Conservation (phyloP, 2,329 filamentous ascomycete species). For the Phialocephala subalpina region DNA sequence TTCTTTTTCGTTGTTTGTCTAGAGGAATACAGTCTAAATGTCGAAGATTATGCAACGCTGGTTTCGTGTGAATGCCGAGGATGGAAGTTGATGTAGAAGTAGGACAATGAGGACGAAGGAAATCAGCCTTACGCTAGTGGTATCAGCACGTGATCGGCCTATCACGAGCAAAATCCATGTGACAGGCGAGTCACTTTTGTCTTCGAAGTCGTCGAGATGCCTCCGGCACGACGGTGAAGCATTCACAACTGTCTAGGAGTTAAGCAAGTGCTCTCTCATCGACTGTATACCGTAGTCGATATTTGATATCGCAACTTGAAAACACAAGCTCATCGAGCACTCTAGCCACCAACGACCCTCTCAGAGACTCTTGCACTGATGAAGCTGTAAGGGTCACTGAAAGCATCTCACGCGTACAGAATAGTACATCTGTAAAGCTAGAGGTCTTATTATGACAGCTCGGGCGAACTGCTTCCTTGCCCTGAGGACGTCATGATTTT, state of each 20-base stretch:
- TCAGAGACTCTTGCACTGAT: too few relatives aligned
- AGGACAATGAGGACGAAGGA: not conserved
- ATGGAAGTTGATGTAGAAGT: not conserved
- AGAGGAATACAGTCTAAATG: not conserved
- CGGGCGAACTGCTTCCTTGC: too few relatives aligned
- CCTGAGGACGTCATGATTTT: too few relatives aligned
- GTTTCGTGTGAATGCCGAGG: not conserved
- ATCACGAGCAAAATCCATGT: not conserved
- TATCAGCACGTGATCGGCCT: not conserved
- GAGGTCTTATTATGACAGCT: too few relatives aligned
- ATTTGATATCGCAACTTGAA: not conserved
- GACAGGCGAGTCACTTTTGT: not conserved
- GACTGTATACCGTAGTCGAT: not conserved
- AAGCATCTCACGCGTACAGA: too few relatives aligned
- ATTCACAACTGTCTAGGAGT: not conserved
- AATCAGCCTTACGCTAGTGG: slow-evolving; percentile 1
- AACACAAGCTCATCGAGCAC: too few relatives aligned
- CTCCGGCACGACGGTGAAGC: not conserved
- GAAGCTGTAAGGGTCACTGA: too few relatives aligned
- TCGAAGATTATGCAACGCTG: not conserved
- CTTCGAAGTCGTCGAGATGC: not conserved
- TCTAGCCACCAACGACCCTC: too few relatives aligned
- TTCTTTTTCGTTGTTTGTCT: not conserved
- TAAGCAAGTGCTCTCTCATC: not conserved
- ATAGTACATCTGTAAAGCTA: too few relatives aligned